Evolutionary conservation across 1,284 basidiomycete genomes (phyloP), one percentile per base, ranked within the genome.

Genomic region (Malassezia slooffiae): DNA sequence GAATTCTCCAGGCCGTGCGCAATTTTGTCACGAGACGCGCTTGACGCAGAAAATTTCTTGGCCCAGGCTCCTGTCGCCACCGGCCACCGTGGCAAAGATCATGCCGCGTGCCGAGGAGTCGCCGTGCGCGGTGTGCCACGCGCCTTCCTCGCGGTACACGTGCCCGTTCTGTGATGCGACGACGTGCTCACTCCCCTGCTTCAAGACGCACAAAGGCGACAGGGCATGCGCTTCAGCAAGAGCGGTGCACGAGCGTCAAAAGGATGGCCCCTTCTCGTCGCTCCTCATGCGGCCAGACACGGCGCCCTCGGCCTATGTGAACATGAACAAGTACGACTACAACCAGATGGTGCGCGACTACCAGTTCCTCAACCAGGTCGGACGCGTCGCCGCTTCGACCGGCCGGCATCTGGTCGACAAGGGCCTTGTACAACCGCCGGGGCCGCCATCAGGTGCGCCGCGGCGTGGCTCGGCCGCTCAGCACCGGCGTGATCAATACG

Each of bases 311-410:
- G 38, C 36, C 19, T 48, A 31, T 21, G 41, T 48, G 5, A 23
- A 35, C 6, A 43, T 48, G 46, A 37, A 31, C 10, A 16, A 36
- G n/a, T 48, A 48, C 21, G 41, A 42, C 35, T 38, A 48, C 26
- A 42, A 38, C 15, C 40, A 48, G 23, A 37, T 48, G 34, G 28
- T 43, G 30, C 41, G 43, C 20, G 46, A 48, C 29, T 48, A 38
- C 31, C 34, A 43, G 26, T 48, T 38, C 27, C 31, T 48, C 7
- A 48, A 23, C 29, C 29, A 48, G 24, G 41, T 48, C 12, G 46
- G 46, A 8, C 46, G 37, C 17, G 30, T 48, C 2, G 46, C 43
- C 16, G 22, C 46, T 6, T 28, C 34, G n/a, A 48, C 35, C 3
- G 46, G 46, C 5, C 34, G 41, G 4, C 16, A 26, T 5, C 29